Percentiles rank a stretch among this genome's conserved stretches.
These are phyloP conservation scores for Colletotrichum eleusines DNA, from an alignment of 2,329 filamentous ascomycete species.

Conservation along the genomic window DNA sequence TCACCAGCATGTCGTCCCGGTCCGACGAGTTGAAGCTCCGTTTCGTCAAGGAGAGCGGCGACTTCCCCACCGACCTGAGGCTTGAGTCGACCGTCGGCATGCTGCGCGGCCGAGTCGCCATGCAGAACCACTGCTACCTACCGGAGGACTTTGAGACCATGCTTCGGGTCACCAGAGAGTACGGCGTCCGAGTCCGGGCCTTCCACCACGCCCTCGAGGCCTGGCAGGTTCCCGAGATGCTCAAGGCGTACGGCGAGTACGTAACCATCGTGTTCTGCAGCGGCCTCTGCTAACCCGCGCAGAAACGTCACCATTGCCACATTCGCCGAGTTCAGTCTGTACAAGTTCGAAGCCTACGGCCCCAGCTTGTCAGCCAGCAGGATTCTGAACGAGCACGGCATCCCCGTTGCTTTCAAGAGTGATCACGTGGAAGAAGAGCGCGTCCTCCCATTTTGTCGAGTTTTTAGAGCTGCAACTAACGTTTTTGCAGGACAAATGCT, in stretches of 20 bases:
- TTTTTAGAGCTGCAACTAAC: neutral
- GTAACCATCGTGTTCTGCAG: slow-evolving; percentile 35
- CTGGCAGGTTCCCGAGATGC: slow-evolving; percentile 55
- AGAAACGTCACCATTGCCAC: slow-evolving; percentile 57
- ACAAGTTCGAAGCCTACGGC: slow-evolving; percentile 57
- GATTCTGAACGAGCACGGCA: slow-evolving; percentile 54
- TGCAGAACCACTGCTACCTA: slow-evolving; percentile 61
- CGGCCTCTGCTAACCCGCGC: slow-evolving; percentile 25
- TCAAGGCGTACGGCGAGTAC: slow-evolving; percentile 52
- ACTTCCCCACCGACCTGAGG: slow-evolving; percentile 52
- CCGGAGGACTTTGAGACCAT: slow-evolving; percentile 58
- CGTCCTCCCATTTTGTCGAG: neutral
- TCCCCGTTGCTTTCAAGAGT: slow-evolving; percentile 59
- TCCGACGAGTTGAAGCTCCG: slow-evolving; percentile 45
- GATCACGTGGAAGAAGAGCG: slow-evolving; percentile 49
- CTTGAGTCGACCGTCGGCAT: slow-evolving; percentile 56
- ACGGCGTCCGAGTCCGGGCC: slow-evolving; percentile 55
- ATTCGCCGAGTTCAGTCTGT: slow-evolving; percentile 56
- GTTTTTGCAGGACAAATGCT: slow-evolving; percentile 48
- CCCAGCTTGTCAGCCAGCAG: slow-evolving; percentile 55
- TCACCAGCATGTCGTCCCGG: slow-evolving; percentile 43
- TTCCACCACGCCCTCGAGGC: slow-evolving; percentile 57
- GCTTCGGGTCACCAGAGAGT: slow-evolving; percentile 56
- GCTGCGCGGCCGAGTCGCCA: slow-evolving; percentile 54
- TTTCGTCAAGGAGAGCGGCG: slow-evolving; percentile 35